Evolutionary conservation across 2,329 filamentous ascomycete genomes (phyloP).

Genomic region (Fusarium compactum): DNA sequence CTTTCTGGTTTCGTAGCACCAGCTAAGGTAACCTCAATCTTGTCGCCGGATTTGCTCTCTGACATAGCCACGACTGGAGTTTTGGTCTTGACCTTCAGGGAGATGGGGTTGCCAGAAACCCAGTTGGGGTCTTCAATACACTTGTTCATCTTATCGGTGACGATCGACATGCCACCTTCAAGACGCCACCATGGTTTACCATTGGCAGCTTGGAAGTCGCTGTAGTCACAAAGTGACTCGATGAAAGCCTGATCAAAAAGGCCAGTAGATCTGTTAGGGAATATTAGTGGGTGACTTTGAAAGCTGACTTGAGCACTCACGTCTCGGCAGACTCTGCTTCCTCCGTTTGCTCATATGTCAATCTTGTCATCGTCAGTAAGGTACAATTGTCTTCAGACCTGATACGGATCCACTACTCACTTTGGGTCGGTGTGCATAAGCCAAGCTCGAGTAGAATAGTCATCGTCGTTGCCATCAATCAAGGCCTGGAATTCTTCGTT

Average conservation of each 20-base stretch:
- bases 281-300: fast-evolving
- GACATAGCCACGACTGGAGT: constrained; percentile 11
- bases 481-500: background rate
- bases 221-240: constrained; percentile 28
- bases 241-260: constrained; percentile 27
- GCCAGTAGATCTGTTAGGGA: constrained; percentile 9
- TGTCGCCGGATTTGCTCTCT: background rate
- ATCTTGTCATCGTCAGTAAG: background rate
- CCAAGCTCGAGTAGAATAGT: constrained; percentile 21
- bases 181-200: constrained; percentile 19
- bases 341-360: constrained; percentile 12
- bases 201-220: constrained; percentile 19
- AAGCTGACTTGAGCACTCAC: background rate
- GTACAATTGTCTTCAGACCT: fast-evolving
- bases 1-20: background rate
- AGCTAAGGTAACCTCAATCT: constrained; percentile 4
- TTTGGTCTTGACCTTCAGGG: background rate
- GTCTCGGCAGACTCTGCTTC: constrained; percentile 10
- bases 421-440: constrained; percentile 6
- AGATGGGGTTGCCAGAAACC: background rate
- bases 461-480: background rate
- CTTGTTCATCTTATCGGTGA: constrained; percentile 24
- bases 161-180: constrained; percentile 30
- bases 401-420: background rate
- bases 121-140: background rate